Evolutionary conservation across 768 basidiomycete genomes (phyloP).

Genomic region (Hortiboletus campestris): DNA sequence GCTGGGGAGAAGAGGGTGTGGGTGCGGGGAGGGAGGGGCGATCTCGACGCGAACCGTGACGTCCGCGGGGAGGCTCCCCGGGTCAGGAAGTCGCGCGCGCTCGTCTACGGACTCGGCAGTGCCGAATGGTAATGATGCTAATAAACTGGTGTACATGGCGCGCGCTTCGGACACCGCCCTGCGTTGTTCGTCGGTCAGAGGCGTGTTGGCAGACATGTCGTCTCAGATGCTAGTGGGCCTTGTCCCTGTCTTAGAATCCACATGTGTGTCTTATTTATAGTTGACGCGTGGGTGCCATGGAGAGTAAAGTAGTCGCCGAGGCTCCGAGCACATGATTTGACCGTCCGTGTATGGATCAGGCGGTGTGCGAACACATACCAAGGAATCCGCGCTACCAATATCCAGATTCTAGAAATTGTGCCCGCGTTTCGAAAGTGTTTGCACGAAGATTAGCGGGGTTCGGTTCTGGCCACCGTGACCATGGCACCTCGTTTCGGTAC

Average conservation of each 20-base stretch:
- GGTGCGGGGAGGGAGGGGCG: conserved; percentile 10
- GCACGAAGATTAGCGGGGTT: too few relatives aligned
- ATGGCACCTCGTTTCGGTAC: too few relatives aligned
- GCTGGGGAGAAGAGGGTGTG: neutral
- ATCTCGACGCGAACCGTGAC: conserved; percentile 14
- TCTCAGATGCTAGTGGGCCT: neutral
- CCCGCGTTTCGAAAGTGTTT: too few relatives aligned
- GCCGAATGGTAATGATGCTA: neutral
- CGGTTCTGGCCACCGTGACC: too few relatives aligned
- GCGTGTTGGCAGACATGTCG: neutral
- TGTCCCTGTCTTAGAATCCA: neutral
- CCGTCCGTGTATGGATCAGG: too few relatives aligned
- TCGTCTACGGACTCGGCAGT: conserved; percentile 13
- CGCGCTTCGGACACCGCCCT: conserved; percentile 3
- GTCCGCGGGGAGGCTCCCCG: conserved; percentile 6
- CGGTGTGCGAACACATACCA: too few relatives aligned
- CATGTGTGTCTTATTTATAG: neutral
- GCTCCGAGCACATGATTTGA: too few relatives aligned
- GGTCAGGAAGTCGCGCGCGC: conserved; percentile 5
- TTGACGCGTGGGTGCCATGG: too few relatives aligned
- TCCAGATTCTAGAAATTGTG: too few relatives aligned
- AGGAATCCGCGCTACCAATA: too few relatives aligned
- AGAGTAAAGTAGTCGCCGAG: too few relatives aligned
- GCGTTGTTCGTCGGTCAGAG: conserved; percentile 17
- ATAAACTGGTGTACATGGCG: accelerated